phyloP scores from a whole-genome alignment of 2,329 filamentous ascomycete species.

The Xylariaceae sp. region DNA sequence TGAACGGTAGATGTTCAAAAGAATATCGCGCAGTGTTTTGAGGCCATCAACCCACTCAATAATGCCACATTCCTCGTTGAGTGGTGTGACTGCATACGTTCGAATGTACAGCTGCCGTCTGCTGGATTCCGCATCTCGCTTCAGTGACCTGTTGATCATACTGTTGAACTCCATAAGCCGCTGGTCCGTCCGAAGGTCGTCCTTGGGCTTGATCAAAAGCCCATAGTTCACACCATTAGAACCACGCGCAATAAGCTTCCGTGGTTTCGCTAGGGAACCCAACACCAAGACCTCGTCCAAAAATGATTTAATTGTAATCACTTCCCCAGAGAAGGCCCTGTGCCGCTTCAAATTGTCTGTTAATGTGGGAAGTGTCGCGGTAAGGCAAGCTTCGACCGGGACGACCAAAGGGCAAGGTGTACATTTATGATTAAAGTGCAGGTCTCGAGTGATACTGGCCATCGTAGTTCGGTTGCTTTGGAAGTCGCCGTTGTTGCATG shows the following conservation, averaged over 20 bases:
- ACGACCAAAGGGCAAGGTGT: constrained; percentile 87
- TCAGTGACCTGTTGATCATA: constrained; percentile 95
- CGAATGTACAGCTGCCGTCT: constrained; percentile 92
- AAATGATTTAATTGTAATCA: constrained; percentile 82
- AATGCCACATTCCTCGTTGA: constrained; percentile 96
- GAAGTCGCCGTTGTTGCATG: constrained; percentile 79
- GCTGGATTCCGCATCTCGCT: constrained; percentile 88
- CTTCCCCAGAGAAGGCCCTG: constrained; percentile 84
- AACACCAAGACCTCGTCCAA: constrained; percentile 88
- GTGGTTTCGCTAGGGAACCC: constrained; percentile 88
- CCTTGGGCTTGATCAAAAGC: constrained; percentile 95
- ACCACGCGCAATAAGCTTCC: constrained; percentile 85
- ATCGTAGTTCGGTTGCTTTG: constrained; percentile 68
- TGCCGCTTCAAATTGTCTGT: constrained; percentile 78
- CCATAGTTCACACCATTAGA: constrained; percentile 89
- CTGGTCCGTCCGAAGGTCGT: constrained; percentile 96
- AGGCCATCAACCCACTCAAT: constrained; percentile 99
- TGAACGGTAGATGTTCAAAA: constrained; percentile 78
- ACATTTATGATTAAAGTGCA: constrained; percentile 83
- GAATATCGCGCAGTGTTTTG: constrained; percentile 89
- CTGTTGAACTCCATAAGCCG: constrained; percentile 99
- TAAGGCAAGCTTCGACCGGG: constrained; percentile 83
- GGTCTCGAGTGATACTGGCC: constrained; percentile 77
- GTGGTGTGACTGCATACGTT: constrained; percentile 93
- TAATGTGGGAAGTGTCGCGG: constrained; percentile 76